These are phyloP conservation scores for Sequoia sempervirens DNA, from an alignment of 75 land plant genomes.

Conservation along the genomic window DNA sequence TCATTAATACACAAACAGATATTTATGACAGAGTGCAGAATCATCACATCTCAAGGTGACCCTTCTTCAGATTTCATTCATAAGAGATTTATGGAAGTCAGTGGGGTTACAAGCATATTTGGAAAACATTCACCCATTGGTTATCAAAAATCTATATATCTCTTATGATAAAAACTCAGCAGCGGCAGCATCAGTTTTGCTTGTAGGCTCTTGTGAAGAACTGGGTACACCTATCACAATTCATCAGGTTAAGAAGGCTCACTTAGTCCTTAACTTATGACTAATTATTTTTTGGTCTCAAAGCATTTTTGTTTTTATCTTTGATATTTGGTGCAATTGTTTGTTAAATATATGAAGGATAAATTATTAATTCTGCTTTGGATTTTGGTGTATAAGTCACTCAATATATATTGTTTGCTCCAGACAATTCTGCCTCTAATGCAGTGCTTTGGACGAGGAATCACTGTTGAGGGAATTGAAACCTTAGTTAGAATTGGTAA, in stretches of 20 bases:
- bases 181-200: constrained; percentile 67
- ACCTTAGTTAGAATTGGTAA: constrained; percentile 83
- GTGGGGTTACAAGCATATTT: no score
- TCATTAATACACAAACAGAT: constrained; percentile 10
- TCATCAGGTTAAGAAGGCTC: constrained; percentile 55
- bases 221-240: constrained; percentile 77
- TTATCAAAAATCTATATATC: constrained; percentile 41
- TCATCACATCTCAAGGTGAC: constrained; percentile 67
- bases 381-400: not conserved
- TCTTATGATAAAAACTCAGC: constrained; percentile 53
- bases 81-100: no score
- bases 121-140: no score
- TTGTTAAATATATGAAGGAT: not conserved
- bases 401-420: constrained; percentile 1
- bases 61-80: constrained; percentile 12
- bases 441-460: constrained; percentile 79
- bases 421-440: constrained; percentile 85
- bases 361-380: not conserved
- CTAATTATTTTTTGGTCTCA: not conserved
- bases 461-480: constrained; percentile 64
- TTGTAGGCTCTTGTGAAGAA: constrained; percentile 81
- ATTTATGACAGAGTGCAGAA: constrained; percentile 39
- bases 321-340: not conserved
- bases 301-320: constrained; percentile 5
- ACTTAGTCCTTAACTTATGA: not conserved